Base-by-base conservation (phyloP, 768 basidiomycete genomes). In the Xanthoconium stramineum region DNA sequence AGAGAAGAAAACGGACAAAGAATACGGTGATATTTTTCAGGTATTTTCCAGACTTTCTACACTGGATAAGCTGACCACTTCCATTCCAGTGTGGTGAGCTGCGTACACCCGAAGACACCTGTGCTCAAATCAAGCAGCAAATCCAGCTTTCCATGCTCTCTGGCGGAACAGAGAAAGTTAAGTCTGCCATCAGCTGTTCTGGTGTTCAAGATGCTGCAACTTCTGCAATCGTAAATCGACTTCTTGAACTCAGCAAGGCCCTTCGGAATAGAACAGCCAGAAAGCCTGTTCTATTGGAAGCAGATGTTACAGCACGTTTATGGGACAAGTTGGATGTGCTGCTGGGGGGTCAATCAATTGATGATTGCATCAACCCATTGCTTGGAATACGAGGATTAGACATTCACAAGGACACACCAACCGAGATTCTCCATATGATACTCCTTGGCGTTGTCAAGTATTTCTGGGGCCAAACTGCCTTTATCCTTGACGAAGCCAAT, bases 401-500 rank as follows among this genome's bases (percentile, higher is more conserved):
- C n/a, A n/a, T n/a, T n/a, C n/a, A n/a, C n/a, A n/a, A n/a, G n/a
- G n/a, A n/a, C n/a, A n/a, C n/a, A n/a, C 73, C 68, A 0, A 71
- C 65, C 0, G 68, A 76, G 43, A 66, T 72, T 0, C 62, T 76
- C 0, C 74, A 76, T 29, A 71, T 5, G 60, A 73, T 12, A 76
- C 74, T 38, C 75, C 75, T 32, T 68, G 67, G n/a, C n/a, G n/a
- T n/a, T n/a, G n/a, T n/a, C n/a, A n/a, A n/a, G n/a, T n/a, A n/a
- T n/a, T n/a, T n/a, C 32, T 76, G 68, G 64, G 64, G 47, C 0
- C 65, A 71, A 20, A 68, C 59, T 0, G 28, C 46, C 1, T 65
- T 35, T 15, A 46, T 69, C 0, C 63, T 73, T 1, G 66, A 70
- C 9, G 69, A 70, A 46, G 28, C 20, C 1, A 53, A 69, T 5